Evolutionary conservation across 2,329 filamentous ascomycete genomes (phyloP).

Genomic region (Paraphaeosphaeria minitans): DNA sequence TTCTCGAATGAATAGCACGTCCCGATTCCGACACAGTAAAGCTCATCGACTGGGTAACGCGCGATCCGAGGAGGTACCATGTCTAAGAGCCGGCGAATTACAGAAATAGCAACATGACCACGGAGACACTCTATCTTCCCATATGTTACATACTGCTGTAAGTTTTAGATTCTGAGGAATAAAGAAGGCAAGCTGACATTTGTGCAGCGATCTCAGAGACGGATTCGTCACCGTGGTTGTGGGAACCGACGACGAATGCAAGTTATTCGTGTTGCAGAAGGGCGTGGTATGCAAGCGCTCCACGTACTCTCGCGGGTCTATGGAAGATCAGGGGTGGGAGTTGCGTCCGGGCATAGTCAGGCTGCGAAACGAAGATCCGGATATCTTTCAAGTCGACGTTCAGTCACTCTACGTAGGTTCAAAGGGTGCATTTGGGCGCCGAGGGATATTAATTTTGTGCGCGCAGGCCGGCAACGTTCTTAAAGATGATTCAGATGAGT

Average conservation of each 20-base stretch:
- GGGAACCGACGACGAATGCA: not conserved
- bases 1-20: too few species aligned
- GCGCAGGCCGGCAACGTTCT: not conserved
- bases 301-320: not conserved
- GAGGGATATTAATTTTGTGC: not conserved
- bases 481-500: not conserved
- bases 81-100: too few species aligned
- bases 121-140: not conserved
- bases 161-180: not conserved
- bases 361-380: not conserved
- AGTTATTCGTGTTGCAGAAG: not conserved
- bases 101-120: not conserved
- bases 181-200: not conserved
- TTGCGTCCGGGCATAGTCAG: not conserved
- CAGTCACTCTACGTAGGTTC: not conserved
- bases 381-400: not conserved
- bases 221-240: not conserved
- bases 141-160: not conserved
- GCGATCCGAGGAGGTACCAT: too few species aligned
- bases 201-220: not conserved
- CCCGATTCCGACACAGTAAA: too few species aligned
- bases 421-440: not conserved
- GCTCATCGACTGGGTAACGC: too few species aligned
- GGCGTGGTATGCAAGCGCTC: not conserved
- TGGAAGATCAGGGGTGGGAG: not conserved